Base-by-base conservation (phyloP, 257 asterid genomes). In the Solanum rostratum region DNA sequence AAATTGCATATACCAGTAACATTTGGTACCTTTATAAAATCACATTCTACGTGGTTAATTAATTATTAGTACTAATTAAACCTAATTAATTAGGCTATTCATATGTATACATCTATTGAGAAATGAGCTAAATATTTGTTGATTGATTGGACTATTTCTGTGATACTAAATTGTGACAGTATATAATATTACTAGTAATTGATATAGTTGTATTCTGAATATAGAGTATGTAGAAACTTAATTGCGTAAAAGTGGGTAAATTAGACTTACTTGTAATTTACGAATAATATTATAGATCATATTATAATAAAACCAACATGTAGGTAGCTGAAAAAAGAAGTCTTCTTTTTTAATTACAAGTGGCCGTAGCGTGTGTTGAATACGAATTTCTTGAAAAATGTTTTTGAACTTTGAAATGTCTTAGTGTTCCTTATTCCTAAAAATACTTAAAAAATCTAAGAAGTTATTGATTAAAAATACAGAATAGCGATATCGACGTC, bases 11-110 rank as follows among this genome's bases (percentile, higher is more conserved):
- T n/a, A n/a, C n/a, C n/a, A n/a, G n/a, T n/a, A n/a, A 85, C 89
- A 83, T 91, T 93, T 84, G 97, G 93, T 73, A 93, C 94, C 97
- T 91, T 85, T 70, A 8, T 1, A 4, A 70, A 70, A 71, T 71
- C 50, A 18, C 55, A n/a, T 71, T 10, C 20, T n/a, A 10, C 19
- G 46, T 41, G 6, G 12, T 70, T 20, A 70, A 10, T 71, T 70
- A 41, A 33, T 39, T n/a, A n/a, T n/a, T n/a, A n/a, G n/a, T n/a
- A 70, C 7, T n/a, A 70, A 70, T 41, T 10, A 71, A n/a, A 71
- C 10, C 11, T 71, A 29, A 63, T 63, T 63, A 41, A n/a, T n/a
- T n/a, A n/a, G 80, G 55, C 11, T 43, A 43, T 41, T 18, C 53
- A 12, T 37, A 5, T 37, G 30, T 37, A 18, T 55, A 22, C 22